Evolutionary conservation across 1,284 basidiomycete genomes (phyloP).

Genomic region (Apiotrichum veenhuisii): DNA sequence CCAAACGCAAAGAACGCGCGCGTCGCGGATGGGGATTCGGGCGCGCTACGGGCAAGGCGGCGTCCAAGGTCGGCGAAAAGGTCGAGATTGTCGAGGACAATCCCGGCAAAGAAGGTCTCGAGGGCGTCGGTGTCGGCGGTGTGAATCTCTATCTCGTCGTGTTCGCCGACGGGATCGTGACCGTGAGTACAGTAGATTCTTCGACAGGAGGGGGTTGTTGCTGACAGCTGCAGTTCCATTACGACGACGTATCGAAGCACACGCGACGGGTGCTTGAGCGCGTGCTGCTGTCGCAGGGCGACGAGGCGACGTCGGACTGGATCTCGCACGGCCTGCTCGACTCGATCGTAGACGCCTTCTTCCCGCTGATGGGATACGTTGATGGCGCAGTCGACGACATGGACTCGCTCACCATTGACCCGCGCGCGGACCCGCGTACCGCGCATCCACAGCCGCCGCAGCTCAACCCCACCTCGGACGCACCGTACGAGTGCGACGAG

Average conservation of each 20-base stretch:
- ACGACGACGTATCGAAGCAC: constrained; percentile 85
- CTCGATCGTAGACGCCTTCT: constrained; percentile 91
- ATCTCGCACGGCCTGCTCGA: constrained; percentile 91
- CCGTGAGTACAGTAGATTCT: constrained; percentile 64
- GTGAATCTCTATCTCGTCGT: constrained; percentile 82
- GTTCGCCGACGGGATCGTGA: constrained; percentile 83
- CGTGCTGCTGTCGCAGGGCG: constrained; percentile 47
- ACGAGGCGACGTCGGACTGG: constrained; percentile 63
- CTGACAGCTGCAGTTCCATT: constrained; percentile 68
- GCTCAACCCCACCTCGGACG: constrained; percentile 9
- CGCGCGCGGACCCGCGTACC: constrained; percentile 23
- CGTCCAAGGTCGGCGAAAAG: constrained; percentile 41
- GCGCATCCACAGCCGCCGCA: neutral
- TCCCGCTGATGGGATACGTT: constrained; percentile 78
- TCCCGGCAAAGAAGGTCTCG: constrained; percentile 57
- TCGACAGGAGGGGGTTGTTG: constrained; percentile 1
- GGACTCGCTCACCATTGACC: constrained; percentile 63
- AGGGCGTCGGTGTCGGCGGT: constrained; percentile 65
- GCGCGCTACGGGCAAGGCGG: constrained; percentile 30
- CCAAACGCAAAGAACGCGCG: constrained; percentile 23
- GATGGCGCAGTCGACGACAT: constrained; percentile 77
- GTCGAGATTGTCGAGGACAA: constrained; percentile 58
- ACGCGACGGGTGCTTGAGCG: constrained; percentile 72
- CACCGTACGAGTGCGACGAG: constrained; percentile 15
- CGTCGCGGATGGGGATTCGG: constrained; percentile 42